phyloP scores from a whole-genome alignment of 306 rosid species.

The Cercis canadensis region DNA sequence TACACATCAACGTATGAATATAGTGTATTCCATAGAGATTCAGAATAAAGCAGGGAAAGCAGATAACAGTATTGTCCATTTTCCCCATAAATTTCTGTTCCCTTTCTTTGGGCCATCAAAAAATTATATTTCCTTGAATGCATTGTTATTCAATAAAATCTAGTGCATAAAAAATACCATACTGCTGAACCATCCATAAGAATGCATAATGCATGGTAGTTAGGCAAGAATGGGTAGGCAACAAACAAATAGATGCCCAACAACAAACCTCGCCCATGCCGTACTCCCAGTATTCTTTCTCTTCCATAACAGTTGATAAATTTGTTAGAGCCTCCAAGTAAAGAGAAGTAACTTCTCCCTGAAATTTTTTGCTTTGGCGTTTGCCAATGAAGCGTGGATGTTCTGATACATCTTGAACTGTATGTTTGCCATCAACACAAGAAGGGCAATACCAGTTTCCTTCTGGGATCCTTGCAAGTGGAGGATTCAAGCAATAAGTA shows the following conservation, averaged over 20 bases:
- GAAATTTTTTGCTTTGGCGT: constrained; percentile 61
- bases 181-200: neutral
- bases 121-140: neutral
- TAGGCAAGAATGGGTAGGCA: constrained; percentile 27
- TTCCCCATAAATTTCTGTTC: neutral
- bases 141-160: constrained; percentile 18
- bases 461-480: constrained; percentile 97
- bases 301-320: constrained; percentile 77
- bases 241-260: constrained; percentile 21
- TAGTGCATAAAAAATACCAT: no score
- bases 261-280: constrained; percentile 74
- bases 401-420: constrained; percentile 59
- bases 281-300: constrained; percentile 92
- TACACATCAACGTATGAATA: constrained; percentile 9
- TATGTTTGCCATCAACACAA: constrained; percentile 68
- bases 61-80: constrained; percentile 15
- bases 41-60: constrained; percentile 22
- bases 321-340: constrained; percentile 74
- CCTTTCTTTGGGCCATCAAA: no score
- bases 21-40: constrained; percentile 16
- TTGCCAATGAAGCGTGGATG: constrained; percentile 46
- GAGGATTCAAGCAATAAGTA: constrained; percentile 98
- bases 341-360: constrained; percentile 72
- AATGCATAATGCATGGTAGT: constrained; percentile 11
- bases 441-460: constrained; percentile 99